These are phyloP conservation scores for Malassezia brasiliensis DNA, from an alignment of 1,284 basidiomycete species.

Conservation along the genomic window DNA sequence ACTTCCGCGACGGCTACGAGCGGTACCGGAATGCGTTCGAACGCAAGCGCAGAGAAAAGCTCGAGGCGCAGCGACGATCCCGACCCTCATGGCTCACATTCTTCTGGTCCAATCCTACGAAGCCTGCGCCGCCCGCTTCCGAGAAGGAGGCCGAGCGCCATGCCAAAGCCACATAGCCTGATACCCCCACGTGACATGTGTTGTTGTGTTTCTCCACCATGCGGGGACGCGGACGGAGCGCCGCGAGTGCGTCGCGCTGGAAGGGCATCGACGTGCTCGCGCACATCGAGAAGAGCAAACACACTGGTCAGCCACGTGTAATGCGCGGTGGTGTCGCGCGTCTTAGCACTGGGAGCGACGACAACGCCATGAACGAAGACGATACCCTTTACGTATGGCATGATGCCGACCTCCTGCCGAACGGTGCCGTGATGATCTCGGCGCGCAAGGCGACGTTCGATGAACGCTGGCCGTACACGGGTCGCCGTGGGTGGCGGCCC, in stretches of 20 bases:
- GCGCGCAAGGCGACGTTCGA: conserved; percentile 43
- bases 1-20: conserved; percentile 84
- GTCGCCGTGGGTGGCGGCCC: conserved; percentile 46
- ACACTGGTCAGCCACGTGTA: neutral
- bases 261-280: conserved; percentile 5
- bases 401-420: conserved; percentile 29
- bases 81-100: neutral
- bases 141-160: conserved; percentile 1
- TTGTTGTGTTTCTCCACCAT: conserved; percentile 1
- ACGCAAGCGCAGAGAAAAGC: conserved; percentile 60
- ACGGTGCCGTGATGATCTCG: conserved; percentile 29
- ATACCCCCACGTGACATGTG: conserved; percentile 11
- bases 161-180: conserved; percentile 3
- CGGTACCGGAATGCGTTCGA: conserved; percentile 86
- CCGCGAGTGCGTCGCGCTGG: conserved; percentile 9
- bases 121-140: neutral
- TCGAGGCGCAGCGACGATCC: conserved; percentile 20
- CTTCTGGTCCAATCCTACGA: neutral
- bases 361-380: conserved; percentile 12
- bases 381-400: conserved; percentile 22
- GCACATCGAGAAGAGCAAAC: conserved; percentile 4
- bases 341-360: conserved; percentile 7
- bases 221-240: neutral
- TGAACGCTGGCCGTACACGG: conserved; percentile 40
- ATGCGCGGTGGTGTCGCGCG: conserved; percentile 11